These are phyloP conservation scores for Rhododendron griersonianum DNA, from an alignment of 148 eudicot genomes.

Conservation along the genomic window DNA sequence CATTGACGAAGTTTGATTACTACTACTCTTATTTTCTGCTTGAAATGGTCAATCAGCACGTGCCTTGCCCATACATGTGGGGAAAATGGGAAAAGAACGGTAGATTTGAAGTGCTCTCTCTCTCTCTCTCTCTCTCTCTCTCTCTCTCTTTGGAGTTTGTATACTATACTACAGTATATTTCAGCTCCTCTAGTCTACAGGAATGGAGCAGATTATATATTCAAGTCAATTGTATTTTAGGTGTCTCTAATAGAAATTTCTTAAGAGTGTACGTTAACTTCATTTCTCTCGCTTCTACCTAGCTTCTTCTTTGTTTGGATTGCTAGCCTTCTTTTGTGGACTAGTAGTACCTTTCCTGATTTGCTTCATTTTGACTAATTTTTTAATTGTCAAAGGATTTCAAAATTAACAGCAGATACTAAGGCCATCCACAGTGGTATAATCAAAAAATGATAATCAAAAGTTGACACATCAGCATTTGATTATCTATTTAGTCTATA, in stretches of 20 bases:
- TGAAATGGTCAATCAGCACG: neutral
- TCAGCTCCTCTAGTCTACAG: neutral
- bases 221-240: neutral
- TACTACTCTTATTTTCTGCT: neutral
- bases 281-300: too few relatives aligned
- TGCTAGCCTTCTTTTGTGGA: neutral
- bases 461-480: too few relatives aligned
- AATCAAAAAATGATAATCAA: too few relatives aligned
- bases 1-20: neutral
- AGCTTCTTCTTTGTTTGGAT: neutral
- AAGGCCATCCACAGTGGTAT: too few relatives aligned
- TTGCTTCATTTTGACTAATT: neutral
- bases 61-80: neutral
- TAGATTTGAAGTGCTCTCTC: neutral
- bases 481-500: too few relatives aligned
- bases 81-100: neutral
- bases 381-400: too few relatives aligned
- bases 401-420: neutral
- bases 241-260: neutral
- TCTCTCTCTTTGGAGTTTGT: neutral
- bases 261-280: neutral
- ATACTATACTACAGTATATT: too few relatives aligned
- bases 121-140: neutral
- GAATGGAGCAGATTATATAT: neutral
- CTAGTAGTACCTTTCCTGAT: neutral